A percentile compares a stretch with the other conserved stretches of the same genome.
phyloP scores from a whole-genome alignment of 176 grass and related monocot genomes.

The Rhynchospora breviuscula region DNA sequence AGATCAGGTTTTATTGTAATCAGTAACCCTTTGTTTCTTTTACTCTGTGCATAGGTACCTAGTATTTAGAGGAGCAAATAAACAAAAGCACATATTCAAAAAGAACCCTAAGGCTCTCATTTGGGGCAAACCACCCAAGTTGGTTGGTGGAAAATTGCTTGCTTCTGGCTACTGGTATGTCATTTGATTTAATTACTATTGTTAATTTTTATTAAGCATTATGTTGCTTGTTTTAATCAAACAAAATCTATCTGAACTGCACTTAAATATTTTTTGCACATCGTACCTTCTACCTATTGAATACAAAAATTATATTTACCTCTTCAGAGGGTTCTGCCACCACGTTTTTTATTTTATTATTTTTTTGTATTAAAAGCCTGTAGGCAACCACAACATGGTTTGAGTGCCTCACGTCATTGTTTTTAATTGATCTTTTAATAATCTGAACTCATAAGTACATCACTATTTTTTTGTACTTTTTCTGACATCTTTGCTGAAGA shows the following conservation, averaged over 20 bases:
- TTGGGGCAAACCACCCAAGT: conserved; percentile 87
- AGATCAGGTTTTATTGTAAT: conserved; percentile 4
- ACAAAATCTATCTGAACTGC: neutral
- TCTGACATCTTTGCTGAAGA: neutral
- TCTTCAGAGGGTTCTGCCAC: neutral
- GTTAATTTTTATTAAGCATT: neutral
- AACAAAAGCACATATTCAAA: conserved; percentile 94
- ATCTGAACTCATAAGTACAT: too few species aligned
- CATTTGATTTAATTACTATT: neutral
- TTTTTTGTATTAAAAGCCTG: neutral
- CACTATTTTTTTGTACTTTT: neutral
- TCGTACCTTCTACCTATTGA: neutral
- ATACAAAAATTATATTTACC: neutral
- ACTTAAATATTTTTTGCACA: neutral
- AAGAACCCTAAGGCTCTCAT: conserved; percentile 84
- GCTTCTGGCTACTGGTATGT: conserved; percentile 89
- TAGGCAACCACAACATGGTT: too few species aligned
- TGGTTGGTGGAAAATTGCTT: conserved; percentile 84
- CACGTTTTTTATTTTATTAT: neutral
- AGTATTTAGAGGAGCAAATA: conserved; percentile 94
- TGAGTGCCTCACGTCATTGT: too few species aligned
- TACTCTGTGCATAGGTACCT: conserved; percentile 47
- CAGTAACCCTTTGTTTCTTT: conserved; percentile 18
- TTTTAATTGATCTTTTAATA: too few species aligned
- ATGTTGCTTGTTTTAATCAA: neutral